Evolutionary conservation across 768 basidiomycete species (phyloP), one percentile per base, ranked within the genome.

Genomic region (Rhodotorula kratochvilovae): DNA sequence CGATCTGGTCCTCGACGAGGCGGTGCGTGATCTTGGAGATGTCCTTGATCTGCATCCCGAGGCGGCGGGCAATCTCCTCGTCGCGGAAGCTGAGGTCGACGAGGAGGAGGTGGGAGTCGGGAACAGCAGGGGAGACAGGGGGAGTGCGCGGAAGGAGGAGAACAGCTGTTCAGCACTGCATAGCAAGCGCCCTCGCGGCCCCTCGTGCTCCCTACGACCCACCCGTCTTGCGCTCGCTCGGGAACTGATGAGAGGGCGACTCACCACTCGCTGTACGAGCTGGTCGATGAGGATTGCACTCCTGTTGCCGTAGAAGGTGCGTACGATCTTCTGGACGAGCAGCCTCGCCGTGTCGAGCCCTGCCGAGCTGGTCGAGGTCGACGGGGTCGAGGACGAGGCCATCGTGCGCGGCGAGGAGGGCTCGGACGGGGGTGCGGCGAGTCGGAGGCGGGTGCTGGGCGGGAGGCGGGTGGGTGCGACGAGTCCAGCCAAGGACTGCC

Each of bases 281-380:
- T 95, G 90, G 83, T 97, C 95, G 84, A 97, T 83, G 72, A 97
- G 87, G 71, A 98, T 89, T 76, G 89, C 90, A 80, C 85, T 92
- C 77, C 90, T 90, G 56, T 91, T 84, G 80, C 97, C 96, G 82
- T 97, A 99, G 82, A 99, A 98, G 45, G 90, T 88, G 77, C 95
- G 87, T 57, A 89, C 87, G 79, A 95, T 92, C 82, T 91, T 89
- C 80, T 96, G 92, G 75, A 96, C 91, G 76, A 99, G 88, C 69
- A 88, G 86, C 80, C 87, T 88, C 66, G 93, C 87, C 3, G 86
- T 87, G 80, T 90, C 89, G 82, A 88, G 86, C 78, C 90, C 90
- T 79, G 90, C 90, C 21, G 33, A 21, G 42, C 33, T 27, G 8
- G 25, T 54, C 29, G 66, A 39, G 31, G 50, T 46, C 13, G 67